Base-by-base conservation (phyloP, 2,329 filamentous ascomycete genomes). In the Aspergillus sp. region DNA sequence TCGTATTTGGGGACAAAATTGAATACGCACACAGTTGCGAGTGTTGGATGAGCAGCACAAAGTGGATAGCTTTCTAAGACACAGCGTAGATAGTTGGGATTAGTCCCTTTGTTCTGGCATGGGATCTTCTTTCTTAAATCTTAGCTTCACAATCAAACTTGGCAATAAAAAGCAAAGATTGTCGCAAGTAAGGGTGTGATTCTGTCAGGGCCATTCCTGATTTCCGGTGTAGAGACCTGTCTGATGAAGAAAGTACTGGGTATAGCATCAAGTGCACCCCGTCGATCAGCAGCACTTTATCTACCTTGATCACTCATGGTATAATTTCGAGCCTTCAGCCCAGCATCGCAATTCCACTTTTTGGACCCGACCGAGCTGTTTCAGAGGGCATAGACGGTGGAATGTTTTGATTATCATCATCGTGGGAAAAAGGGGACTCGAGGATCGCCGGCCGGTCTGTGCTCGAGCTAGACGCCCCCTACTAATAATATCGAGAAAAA, bases 391-490 rank as follows among this genome's bases (percentile, higher is more conserved):
- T 19, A 8, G 50, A 47, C 41, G 25, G 42, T 32, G 27, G 27
- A 32, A 19, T 36, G 53, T 32, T 55, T 55, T 55, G 53, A 55
- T 55, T 55, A 19, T 25, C 32, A 41, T 58, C 56, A 52, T 27
- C 36, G 36, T 13, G 19, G 19, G 19, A 57, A 66, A 62, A 60
- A 63, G 61, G 64, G 56, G 61, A 60, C 62, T 63, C 51, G 64
- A 66, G 47, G 64, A 66, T 66, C 62, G 58, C 49, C 59, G 23
- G 21, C 52, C 50, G 62, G 64, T 63, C 63, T 65, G 61, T 65
- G 61, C 63, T 54, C 27, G 36, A 49, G 42, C 44, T 19, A 32
- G 56, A 49, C 51, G 36, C 57, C 58, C 63, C 61, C 63, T 62
- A 62, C 55, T 62, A 54, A 61, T 58, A 21, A 57, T 42, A 56